A percentile compares a stretch with the other conserved stretches of the same genome.
Evolutionary conservation across 2,329 filamentous ascomycete genomes (phyloP).

Genomic region (Diaporthe nobilis): DNA sequence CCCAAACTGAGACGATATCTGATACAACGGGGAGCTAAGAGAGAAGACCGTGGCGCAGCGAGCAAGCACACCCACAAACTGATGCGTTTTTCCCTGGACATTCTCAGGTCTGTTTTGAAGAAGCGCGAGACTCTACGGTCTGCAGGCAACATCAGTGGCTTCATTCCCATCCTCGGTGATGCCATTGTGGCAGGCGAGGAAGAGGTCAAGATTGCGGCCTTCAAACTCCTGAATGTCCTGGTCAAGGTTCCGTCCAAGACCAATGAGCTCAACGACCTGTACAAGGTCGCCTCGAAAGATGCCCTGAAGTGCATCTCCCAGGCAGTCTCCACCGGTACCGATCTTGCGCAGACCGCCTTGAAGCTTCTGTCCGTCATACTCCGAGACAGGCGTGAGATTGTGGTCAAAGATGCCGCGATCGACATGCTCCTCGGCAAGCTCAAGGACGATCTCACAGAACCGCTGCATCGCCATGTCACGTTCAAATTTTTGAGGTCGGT

Average conservation of each 20-base stretch:
- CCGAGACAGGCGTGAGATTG: conserved; percentile 82
- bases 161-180: conserved; percentile 91
- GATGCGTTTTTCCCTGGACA: conserved; percentile 87
- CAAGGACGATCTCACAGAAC: conserved; percentile 91
- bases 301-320: conserved; percentile 85
- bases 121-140: conserved; percentile 88
- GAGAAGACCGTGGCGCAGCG: conserved; percentile 78
- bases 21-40: conserved; percentile 83
- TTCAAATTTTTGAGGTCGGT: conserved; percentile 95
- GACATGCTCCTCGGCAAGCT: conserved; percentile 87
- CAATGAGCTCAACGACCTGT: conserved; percentile 74
- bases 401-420: conserved; percentile 84
- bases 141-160: conserved; percentile 83
- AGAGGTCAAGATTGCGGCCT: conserved; percentile 90
- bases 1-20: conserved; percentile 80
- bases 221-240: conserved; percentile 87
- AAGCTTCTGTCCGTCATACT: conserved; percentile 90
- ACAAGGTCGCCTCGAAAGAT: conserved; percentile 86
- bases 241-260: conserved; percentile 86
- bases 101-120: conserved; percentile 86
- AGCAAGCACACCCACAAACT: conserved; percentile 90
- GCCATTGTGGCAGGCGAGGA: conserved; percentile 87
- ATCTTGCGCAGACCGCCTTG: conserved; percentile 87
- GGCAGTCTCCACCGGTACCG: conserved; percentile 83
- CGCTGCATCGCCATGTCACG: conserved; percentile 90